These are phyloP conservation scores for Parvularia atlantis DNA, from an alignment of 78 protist species.

Conservation along the genomic window DNA sequence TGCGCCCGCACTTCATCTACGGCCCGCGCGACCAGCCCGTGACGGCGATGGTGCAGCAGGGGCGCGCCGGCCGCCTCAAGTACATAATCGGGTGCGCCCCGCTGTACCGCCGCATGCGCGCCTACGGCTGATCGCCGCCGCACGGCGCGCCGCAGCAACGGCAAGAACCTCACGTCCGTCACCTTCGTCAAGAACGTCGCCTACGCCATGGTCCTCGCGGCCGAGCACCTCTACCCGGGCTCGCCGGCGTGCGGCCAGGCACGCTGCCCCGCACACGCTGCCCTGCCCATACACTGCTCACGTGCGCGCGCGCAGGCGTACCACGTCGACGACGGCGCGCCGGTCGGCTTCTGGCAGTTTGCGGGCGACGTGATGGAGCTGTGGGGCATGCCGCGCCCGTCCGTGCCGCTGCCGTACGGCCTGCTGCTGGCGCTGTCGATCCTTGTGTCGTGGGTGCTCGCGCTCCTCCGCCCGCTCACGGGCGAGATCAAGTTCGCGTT, in stretches of 20 bases:
- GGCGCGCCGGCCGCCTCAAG: neutral
- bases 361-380: neutral
- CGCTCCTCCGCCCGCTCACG: neutral
- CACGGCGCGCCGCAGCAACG: neutral
- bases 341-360: neutral
- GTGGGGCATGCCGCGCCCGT: too few species aligned
- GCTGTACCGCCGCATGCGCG: neutral
- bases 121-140: neutral
- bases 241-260: neutral
- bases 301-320: neutral
- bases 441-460: neutral
- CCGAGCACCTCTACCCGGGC: neutral
- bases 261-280: too few species aligned
- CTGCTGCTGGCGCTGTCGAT: neutral
- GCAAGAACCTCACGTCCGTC: neutral
- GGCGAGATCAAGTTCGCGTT: neutral
- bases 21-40: neutral
- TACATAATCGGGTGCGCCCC: neutral
- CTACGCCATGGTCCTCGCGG: neutral
- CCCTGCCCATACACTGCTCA: too few species aligned
- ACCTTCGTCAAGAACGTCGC: neutral
- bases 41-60: neutral
- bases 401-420: neutral
- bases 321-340: constrained; percentile 4
- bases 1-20: constrained; percentile 1